Conservation (phyloP, 2,329 filamentous ascomycete genomes). For the Xylaria sp. region DNA sequence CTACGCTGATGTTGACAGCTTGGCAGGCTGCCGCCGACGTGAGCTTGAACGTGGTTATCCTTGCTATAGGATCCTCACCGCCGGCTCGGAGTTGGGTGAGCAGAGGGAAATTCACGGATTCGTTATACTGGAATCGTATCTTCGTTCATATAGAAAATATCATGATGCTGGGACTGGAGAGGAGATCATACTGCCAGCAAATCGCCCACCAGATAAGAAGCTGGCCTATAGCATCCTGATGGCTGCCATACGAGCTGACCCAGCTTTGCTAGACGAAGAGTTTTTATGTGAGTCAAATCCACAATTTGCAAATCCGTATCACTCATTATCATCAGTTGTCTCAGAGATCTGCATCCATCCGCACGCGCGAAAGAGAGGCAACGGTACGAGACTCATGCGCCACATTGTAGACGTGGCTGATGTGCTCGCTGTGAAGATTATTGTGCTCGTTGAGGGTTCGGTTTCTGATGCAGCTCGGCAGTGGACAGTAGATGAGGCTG, state of each 20-base stretch:
- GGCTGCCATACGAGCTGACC: conserved; percentile 35
- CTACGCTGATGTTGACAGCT: conserved; percentile 19
- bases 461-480: conserved; percentile 33
- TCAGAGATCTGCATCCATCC: conserved; percentile 38
- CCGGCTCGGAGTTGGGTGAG: neutral
- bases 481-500: conserved; percentile 30
- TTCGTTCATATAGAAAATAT: conserved; percentile 26
- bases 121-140: conserved; percentile 35
- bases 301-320: neutral
- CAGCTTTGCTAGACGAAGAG: conserved; percentile 34
- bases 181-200: conserved; percentile 28
- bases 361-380: conserved; percentile 26
- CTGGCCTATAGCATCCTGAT: conserved; percentile 32
- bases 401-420: conserved; percentile 33
- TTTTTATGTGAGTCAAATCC: conserved; percentile 32
- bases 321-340: conserved; percentile 31
- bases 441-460: conserved; percentile 35
- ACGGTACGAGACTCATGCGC: conserved; percentile 34
- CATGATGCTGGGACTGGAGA: conserved; percentile 28
- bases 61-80: conserved; percentile 24
- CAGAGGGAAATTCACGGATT: conserved; percentile 25
- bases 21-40: conserved; percentile 28
- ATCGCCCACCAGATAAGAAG: conserved; percentile 32
- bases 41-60: conserved; percentile 32
- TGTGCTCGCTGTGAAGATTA: conserved; percentile 30